These are phyloP conservation scores for Stentor roeselii DNA, from an alignment of 73 alveolate species.

Conservation along the genomic window DNA sequence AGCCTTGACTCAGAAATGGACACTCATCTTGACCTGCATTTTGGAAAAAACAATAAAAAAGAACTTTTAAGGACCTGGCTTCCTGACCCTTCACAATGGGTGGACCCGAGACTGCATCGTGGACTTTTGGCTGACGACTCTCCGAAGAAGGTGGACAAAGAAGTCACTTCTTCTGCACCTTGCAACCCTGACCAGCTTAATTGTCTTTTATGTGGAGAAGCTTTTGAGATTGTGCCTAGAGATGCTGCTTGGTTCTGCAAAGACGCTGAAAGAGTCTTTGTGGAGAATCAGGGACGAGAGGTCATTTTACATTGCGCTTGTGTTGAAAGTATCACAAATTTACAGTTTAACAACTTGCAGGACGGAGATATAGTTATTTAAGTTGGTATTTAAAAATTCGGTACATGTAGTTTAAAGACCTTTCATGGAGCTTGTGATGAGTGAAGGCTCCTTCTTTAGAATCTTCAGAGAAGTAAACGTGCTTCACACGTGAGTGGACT, in stretches of 20 bases:
- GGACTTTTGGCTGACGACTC: constrained; percentile 4
- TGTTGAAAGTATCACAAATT: not conserved
- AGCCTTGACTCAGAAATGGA: constrained; percentile 2
- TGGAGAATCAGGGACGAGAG: not conserved
- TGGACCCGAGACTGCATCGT: constrained; percentile 7
- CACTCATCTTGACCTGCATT: not conserved
- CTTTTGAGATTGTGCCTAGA: constrained; percentile 10
- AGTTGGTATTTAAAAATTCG: too few species aligned
- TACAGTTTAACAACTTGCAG: too few species aligned
- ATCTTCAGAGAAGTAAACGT: constrained; percentile 55
- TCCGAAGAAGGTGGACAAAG: not conserved
- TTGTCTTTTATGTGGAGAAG: constrained; percentile 13
- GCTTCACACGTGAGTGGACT: constrained; percentile 67
- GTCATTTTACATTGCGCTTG: constrained; percentile 1
- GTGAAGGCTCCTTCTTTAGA: constrained; percentile 63
- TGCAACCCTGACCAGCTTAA: constrained; percentile 22
- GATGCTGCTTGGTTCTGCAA: constrained; percentile 23
- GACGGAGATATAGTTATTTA: too few species aligned
- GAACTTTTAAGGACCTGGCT: not conserved
- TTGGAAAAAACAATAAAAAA: not conserved
- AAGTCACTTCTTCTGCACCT: not conserved
- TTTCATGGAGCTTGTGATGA: constrained; percentile 27
- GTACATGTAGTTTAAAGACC: constrained; percentile 2
- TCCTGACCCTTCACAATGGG: not conserved
- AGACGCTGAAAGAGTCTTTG: constrained; percentile 16